phyloP scores from a whole-genome alignment of 352 stramenopile species.

The Phytophthora colocasiae region DNA sequence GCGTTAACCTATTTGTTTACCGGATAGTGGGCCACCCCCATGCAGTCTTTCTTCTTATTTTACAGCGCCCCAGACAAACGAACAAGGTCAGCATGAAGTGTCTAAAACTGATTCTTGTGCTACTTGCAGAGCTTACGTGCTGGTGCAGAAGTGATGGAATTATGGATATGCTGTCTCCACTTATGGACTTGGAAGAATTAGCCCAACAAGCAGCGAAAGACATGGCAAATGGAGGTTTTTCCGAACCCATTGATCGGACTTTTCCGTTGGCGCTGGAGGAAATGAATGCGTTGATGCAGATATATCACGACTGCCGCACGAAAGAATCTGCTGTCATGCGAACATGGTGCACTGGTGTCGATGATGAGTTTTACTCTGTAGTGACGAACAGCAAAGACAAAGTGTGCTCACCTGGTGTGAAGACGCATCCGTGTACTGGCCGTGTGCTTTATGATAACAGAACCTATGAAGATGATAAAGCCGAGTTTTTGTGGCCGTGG shows the following conservation, averaged over 20 bases:
- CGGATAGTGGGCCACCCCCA: slow-evolving; percentile 18
- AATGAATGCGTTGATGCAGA: slow-evolving; percentile 49
- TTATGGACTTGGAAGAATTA: slow-evolving; percentile 46
- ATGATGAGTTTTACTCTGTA: slow-evolving; percentile 17
- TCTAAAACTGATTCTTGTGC: slow-evolving; percentile 12
- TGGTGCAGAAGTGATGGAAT: slow-evolving; percentile 29
- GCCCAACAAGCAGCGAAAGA: slow-evolving; percentile 27
- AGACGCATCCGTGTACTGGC: slow-evolving; percentile 72
- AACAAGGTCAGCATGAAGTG: slow-evolving; percentile 1
- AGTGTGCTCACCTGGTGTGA: slow-evolving; percentile 54
- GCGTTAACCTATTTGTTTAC: slow-evolving; percentile 11
- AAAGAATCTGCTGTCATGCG: slow-evolving; percentile 50
- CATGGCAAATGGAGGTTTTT: slow-evolving; percentile 6
- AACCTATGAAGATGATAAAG: slow-evolving; percentile 5
- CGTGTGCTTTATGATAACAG: slow-evolving; percentile 48
- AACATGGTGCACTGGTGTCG: slow-evolving; percentile 67
- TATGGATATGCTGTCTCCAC: slow-evolving; percentile 47
- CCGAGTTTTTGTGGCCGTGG: slow-evolving; percentile 73
- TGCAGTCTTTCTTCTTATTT: slow-evolving; percentile 30
- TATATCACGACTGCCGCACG: slow-evolving; percentile 59
- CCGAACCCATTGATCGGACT: slow-evolving; percentile 49
- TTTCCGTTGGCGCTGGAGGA: slow-evolving; percentile 59
- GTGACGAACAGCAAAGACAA: slow-evolving; percentile 1
- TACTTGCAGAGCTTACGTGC: slow-evolving; percentile 8
- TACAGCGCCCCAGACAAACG: background rate